These are phyloP conservation scores for Paraphysoderma sedebokerense DNA, from an alignment of 371 early-diverging fungal species.

Conservation along the genomic window DNA sequence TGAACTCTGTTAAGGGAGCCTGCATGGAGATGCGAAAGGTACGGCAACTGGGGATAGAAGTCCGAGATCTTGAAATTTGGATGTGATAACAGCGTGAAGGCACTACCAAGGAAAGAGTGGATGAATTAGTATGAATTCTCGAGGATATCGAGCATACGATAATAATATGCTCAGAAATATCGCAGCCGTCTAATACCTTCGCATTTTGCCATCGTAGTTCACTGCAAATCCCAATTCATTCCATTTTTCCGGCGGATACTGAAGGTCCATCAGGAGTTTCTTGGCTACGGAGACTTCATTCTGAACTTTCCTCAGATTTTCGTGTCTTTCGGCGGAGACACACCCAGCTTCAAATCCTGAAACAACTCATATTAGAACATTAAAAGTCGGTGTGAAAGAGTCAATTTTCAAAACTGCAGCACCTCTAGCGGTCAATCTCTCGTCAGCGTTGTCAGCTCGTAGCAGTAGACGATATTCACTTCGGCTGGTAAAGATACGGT, in stretches of 20 bases:
- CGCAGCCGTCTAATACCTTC: slow-evolving; percentile 18
- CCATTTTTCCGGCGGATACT: slow-evolving; percentile 32
- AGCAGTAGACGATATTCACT: slow-evolving; percentile 62
- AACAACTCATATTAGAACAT: neutral
- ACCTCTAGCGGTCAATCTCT: slow-evolving; percentile 48
- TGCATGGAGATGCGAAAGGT: slow-evolving; percentile 12
- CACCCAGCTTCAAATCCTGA: slow-evolving; percentile 32
- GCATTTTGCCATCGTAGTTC: slow-evolving; percentile 29
- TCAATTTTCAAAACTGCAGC: slow-evolving; percentile 5
- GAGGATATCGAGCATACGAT: slow-evolving; percentile 34
- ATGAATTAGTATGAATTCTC: slow-evolving; percentile 13
- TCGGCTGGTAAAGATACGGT: slow-evolving; percentile 67
- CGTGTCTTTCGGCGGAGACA: slow-evolving; percentile 27
- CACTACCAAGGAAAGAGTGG: neutral
- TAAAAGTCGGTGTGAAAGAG: neutral
- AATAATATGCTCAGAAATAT: neutral
- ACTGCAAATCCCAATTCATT: slow-evolving; percentile 19
- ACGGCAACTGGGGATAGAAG: slow-evolving; percentile 8
- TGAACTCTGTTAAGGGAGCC: too few relatives aligned
- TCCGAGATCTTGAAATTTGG: neutral
- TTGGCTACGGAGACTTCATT: slow-evolving; percentile 18
- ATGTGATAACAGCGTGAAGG: neutral
- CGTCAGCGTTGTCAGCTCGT: slow-evolving; percentile 67
- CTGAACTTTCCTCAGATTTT: slow-evolving; percentile 14
- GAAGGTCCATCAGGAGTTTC: slow-evolving; percentile 16